A percentile compares a stretch with the other conserved stretches of the same genome.
Conservation (phyloP, 2,329 filamentous ascomycete genomes). For the Trematosphaeria pertusa region DNA sequence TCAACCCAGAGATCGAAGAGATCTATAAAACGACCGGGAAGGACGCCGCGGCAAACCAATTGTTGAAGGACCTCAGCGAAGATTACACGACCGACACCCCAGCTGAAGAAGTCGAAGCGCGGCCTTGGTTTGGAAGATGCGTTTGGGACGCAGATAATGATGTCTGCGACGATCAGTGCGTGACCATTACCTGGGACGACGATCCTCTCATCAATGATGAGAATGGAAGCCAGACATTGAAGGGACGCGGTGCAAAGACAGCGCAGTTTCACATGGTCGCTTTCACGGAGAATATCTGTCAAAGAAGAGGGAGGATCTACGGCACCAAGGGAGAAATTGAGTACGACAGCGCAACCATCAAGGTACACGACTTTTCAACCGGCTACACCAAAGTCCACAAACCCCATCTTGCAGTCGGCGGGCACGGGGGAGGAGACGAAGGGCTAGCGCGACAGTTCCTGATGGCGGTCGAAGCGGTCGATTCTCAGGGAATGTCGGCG, state of each 20-base stretch:
- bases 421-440: slow-evolving; percentile 80
- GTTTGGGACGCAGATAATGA: slow-evolving; percentile 94
- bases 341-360: slow-evolving; percentile 81
- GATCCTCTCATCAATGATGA: slow-evolving; percentile 53
- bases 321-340: slow-evolving; percentile 85
- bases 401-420: slow-evolving; percentile 66
- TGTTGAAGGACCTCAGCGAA: slow-evolving; percentile 58
- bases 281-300: slow-evolving; percentile 84
- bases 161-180: slow-evolving; percentile 90
- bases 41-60: slow-evolving; percentile 58
- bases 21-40: slow-evolving; percentile 58
- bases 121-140: slow-evolving; percentile 87
- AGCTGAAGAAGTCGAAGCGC: slow-evolving; percentile 54
- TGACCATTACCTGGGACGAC: slow-evolving; percentile 88
- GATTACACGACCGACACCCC: slow-evolving; percentile 66
- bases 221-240: slow-evolving; percentile 19
- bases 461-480: slow-evolving; percentile 78
- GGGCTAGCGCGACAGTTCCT: slow-evolving; percentile 85
- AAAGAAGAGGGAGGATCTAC: slow-evolving; percentile 84
- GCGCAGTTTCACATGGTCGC: slow-evolving; percentile 95
- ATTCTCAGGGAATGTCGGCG: slow-evolving; percentile 71
- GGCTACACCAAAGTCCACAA: slow-evolving; percentile 62
- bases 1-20: slow-evolving; percentile 92
- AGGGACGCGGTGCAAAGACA: slow-evolving; percentile 72
- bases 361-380: slow-evolving; percentile 73